Conservation (phyloP, 306 rosid species). For the Casuarina glauca region DNA sequence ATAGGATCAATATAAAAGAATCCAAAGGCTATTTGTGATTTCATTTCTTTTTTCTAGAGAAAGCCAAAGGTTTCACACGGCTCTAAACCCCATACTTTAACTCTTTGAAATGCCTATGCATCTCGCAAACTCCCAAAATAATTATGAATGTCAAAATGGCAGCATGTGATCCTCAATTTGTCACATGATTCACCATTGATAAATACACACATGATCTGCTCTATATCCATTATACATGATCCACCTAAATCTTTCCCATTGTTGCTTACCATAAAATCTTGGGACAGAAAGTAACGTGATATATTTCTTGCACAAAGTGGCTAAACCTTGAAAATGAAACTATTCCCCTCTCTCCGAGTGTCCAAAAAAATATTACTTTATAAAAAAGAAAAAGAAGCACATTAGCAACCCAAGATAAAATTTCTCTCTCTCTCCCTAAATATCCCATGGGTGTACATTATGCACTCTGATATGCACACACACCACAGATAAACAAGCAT, state of each 20-base stretch:
- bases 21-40: neutral
- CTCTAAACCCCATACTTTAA: neutral
- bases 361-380: neutral
- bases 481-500: neutral
- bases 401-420: too few species aligned
- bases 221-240: neutral
- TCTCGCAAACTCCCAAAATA: neutral
- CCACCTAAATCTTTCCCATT: constrained; percentile 2
- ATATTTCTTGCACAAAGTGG: neutral
- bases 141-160: constrained; percentile 1
- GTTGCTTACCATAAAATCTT: neutral
- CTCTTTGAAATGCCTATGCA: neutral
- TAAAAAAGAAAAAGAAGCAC: too few species aligned
- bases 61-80: neutral
- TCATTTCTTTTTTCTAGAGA: neutral
- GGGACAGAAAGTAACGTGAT: neutral
- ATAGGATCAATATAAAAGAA: neutral
- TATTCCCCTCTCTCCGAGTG: neutral
- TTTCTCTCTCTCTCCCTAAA: neutral
- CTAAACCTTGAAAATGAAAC: neutral
- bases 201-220: too few species aligned
- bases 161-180: neutral
- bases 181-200: neutral
- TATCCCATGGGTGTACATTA: neutral
- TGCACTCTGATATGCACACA: neutral